Conservation (phyloP, 805 yeast genomes). For the Saccharomyces eubayanus region DNA sequence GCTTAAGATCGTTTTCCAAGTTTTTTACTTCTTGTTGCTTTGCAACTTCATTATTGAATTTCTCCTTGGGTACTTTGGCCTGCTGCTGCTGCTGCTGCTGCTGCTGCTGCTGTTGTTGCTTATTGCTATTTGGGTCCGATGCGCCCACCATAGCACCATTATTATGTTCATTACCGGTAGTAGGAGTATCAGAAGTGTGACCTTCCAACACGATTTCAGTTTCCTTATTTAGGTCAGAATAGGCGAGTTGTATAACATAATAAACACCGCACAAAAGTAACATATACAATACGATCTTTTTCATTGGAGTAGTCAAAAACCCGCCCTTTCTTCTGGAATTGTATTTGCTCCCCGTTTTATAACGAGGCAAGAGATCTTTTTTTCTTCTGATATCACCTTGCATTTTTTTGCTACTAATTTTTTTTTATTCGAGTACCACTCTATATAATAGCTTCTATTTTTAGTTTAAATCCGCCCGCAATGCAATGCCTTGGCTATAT, state of each 20-base stretch:
- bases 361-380: constrained; percentile 37
- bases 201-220: constrained; percentile 23
- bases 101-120: constrained; percentile 1
- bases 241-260: constrained; percentile 20
- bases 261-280: constrained; percentile 30
- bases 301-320: constrained; percentile 41
- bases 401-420: constrained; percentile 13
- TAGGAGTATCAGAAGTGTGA: background rate
- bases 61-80: constrained; percentile 15
- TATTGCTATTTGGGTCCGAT: background rate
- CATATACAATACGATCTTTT: constrained; percentile 36
- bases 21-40: constrained; percentile 25
- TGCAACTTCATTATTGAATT: constrained; percentile 27
- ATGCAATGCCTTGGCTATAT: background rate
- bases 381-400: constrained; percentile 30
- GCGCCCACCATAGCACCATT: background rate
- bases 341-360: constrained; percentile 12
- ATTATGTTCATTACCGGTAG: background rate
- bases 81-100: constrained; percentile 1
- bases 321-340: constrained; percentile 16
- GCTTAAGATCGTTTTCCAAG: constrained; percentile 18
- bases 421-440: background rate
- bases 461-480: background rate
- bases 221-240: constrained; percentile 15
- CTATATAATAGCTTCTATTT: background rate